Conservation (phyloP, 208 protist genomes). For the Trypanosoma rangeli region DNA sequence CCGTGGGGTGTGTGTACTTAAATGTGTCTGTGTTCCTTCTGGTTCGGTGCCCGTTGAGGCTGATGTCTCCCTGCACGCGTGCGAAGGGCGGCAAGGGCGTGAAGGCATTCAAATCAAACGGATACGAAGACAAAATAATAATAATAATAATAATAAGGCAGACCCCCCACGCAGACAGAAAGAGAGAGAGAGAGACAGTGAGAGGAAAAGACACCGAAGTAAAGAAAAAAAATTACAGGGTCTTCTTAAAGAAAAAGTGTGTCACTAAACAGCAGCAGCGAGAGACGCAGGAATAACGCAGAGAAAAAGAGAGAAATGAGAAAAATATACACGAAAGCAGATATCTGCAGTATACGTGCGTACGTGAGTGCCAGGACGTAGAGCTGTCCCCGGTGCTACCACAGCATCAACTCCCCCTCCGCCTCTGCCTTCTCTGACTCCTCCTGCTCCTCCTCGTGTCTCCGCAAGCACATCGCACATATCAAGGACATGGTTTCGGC, state of each 20-base stretch:
- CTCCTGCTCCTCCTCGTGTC: neutral
- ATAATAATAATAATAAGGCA: neutral
- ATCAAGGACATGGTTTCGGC: neutral
- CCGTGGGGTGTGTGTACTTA: neutral
- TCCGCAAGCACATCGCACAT: constrained; percentile 10
- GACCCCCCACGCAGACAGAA: neutral
- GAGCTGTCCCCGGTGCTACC: neutral
- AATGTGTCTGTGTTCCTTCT: constrained; percentile 5
- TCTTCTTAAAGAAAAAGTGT: too few relatives aligned
- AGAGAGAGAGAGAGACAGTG: constrained; percentile 1
- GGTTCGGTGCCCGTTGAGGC: neutral
- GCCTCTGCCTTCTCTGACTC: neutral
- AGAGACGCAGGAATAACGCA: too few relatives aligned
- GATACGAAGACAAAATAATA: neutral
- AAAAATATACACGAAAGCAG: neutral
- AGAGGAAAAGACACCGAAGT: neutral
- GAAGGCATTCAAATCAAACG: neutral
- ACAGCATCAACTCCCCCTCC: neutral
- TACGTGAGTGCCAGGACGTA: neutral
- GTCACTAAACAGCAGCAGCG: neutral
- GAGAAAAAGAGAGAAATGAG: neutral
- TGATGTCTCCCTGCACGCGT: too few relatives aligned
- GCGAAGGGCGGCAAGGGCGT: neutral
- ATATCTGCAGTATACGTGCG: neutral
- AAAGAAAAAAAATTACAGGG: neutral